Percentiles rank a stretch among this genome's conserved stretches.
Conservation (phyloP, 106 monocot species). For the Phalaenopsis aphrodite region DNA sequence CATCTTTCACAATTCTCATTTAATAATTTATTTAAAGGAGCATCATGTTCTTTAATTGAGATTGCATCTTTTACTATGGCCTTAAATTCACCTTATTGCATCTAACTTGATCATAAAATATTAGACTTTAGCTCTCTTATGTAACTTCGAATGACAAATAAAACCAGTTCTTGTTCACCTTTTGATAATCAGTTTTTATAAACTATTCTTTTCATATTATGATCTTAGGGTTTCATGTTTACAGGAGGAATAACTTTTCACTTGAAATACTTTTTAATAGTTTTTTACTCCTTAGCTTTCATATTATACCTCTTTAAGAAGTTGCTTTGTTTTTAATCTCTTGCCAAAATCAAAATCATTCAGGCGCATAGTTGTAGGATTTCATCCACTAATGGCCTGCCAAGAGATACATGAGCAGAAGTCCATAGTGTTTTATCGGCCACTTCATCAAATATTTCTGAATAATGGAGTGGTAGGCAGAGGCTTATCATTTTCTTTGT, state of each 20-base stretch:
- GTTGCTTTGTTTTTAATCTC: not conserved
- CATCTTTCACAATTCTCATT: too few species aligned
- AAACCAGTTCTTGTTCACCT: not conserved
- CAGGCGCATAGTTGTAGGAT: constrained; percentile 9
- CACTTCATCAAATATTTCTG: constrained; percentile 7
- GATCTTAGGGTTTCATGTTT: not conserved
- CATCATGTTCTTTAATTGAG: too few species aligned
- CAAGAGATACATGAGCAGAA: not conserved
- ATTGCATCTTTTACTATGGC: too few species aligned
- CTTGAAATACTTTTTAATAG: too few species aligned
- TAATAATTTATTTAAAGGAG: too few species aligned
- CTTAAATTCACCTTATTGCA: too few species aligned
- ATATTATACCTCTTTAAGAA: not conserved
- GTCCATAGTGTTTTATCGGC: not conserved
- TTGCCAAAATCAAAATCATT: not conserved
- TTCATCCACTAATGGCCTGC: constrained; percentile 6
- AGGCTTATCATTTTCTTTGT: not conserved
- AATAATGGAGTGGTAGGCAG: constrained; percentile 1
- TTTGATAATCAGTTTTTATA: not conserved
- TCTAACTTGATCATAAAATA: too few species aligned
- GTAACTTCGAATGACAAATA: not conserved
- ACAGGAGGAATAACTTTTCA: not conserved
- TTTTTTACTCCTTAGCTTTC: too few species aligned
- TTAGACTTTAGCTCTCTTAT: too few species aligned
- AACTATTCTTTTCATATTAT: not conserved